Conservation (phyloP, 2,329 filamentous ascomycete species). For the Nemania sp. region DNA sequence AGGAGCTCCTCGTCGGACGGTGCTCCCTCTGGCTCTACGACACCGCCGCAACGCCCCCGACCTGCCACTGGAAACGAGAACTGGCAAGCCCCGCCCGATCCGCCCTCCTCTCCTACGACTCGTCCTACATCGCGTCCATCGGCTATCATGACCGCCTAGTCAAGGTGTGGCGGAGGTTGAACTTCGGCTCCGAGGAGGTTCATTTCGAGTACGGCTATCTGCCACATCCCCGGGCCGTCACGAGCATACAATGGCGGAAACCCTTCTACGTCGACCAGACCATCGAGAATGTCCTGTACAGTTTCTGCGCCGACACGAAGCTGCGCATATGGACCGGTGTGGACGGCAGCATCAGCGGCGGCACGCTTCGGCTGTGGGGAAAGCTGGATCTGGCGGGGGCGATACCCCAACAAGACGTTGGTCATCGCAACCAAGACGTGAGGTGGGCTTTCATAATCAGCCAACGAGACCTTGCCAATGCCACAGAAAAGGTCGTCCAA, state of each 20-base stretch:
- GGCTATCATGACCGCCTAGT: conserved; percentile 79
- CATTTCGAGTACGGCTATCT: conserved; percentile 92
- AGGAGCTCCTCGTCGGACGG: conserved; percentile 83
- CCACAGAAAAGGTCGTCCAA: conserved; percentile 77
- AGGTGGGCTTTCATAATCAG: conserved; percentile 83
- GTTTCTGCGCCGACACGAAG: conserved; percentile 78
- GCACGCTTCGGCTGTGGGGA: conserved; percentile 79
- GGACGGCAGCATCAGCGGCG: conserved; percentile 70
- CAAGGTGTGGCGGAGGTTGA: conserved; percentile 89
- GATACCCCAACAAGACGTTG: conserved; percentile 57
- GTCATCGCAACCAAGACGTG: conserved; percentile 41
- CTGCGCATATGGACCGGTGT: conserved; percentile 83
- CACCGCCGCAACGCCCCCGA: conserved; percentile 51
- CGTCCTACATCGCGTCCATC: conserved; percentile 81
- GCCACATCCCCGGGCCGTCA: conserved; percentile 80
- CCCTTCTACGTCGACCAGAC: conserved; percentile 77
- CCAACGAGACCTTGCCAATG: conserved; percentile 75
- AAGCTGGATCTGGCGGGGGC: conserved; percentile 76
- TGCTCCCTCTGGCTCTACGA: conserved; percentile 70
- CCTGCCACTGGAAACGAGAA: conserved; percentile 72
- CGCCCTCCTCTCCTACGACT: conserved; percentile 83
- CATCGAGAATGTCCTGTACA: conserved; percentile 87
- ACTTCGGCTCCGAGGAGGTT: conserved; percentile 80
- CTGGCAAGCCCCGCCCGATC: conserved; percentile 75
- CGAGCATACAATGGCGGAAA: conserved; percentile 81